Evolutionary conservation across 2,329 filamentous ascomycete genomes (phyloP), one percentile per base, ranked within the genome.

Genomic region (Clonostachys sp.): DNA sequence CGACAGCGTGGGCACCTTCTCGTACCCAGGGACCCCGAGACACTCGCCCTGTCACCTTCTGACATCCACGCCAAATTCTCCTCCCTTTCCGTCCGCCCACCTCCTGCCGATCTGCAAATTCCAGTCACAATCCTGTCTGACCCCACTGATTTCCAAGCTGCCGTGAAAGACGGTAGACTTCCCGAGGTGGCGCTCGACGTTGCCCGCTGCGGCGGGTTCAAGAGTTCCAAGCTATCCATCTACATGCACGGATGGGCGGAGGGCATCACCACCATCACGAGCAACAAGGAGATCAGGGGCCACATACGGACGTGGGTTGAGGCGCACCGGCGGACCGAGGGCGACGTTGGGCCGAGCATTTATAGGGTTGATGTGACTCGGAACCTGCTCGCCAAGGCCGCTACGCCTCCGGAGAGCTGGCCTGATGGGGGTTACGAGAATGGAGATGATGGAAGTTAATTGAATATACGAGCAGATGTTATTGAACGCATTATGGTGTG

Each of bases 201-300:
- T 6, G 63, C 57, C 5, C 49, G 51, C 12, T 55, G 57, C 36
- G 61, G 61, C 13, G 56, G 54, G 3, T 64, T 71, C 47, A 64
- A 62, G 49, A 62, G 59, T 49, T 60, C 65, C 41, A 68, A 68
- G 53, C 56, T 67, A 16, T 65, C 64, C 34, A 65, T 68, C 20
- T 68, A 67, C 50, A 59, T 70, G 56, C 63, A 70, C 24, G 68
- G 67, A 5, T 71, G 68, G 68, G 60, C 56, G 14, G 55, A 52
- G 12, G 58, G 58, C 9, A 40, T 63, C 3, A 58, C 58, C 17
- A 71, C 67, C 2, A 42, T 71, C 3, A 71, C 68, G 7, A 69
- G 66, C 6, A 71, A 71, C 46, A 68, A 67, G 53, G 68, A 72
- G 53, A 60, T 68, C 10, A 51, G 58, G n/a, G 61, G 60, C 10